phyloP scores from a whole-genome alignment of 257 asterid species.

The Fraxinus americana region DNA sequence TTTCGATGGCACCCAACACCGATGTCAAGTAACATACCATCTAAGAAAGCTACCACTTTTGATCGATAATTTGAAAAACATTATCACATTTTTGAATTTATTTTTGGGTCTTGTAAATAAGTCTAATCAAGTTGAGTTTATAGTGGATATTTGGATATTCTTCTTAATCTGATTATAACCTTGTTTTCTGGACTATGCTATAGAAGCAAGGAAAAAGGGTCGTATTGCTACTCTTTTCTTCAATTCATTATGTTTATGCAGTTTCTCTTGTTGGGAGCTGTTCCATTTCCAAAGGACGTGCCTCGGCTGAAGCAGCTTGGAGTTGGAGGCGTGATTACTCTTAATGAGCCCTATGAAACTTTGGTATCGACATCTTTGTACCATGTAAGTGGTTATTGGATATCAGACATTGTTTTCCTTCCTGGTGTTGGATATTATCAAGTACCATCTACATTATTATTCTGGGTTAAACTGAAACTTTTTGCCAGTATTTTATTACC shows the following conservation, averaged over 20 bases:
- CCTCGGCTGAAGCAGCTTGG: conserved; percentile 88
- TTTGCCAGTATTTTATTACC: background rate
- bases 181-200: background rate
- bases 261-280: conserved; percentile 92
- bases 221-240: background rate
- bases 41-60: background rate
- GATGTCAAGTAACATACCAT: background rate
- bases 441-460: too few relatives aligned
- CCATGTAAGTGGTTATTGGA: conserved; percentile 55
- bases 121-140: background rate
- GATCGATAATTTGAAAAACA: background rate
- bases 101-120: background rate
- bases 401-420: background rate
- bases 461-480: background rate
- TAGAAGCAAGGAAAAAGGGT: background rate
- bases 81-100: background rate
- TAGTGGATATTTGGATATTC: background rate
- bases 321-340: conserved; percentile 92
- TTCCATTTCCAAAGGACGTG: conserved; percentile 91
- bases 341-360: conserved; percentile 91
- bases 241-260: conserved; percentile 28
- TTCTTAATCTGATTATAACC: background rate
- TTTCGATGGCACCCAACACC: background rate
- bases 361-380: conserved; percentile 87
- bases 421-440: background rate